Base-by-base conservation (phyloP, 192 early-diverging fungal species). In the Coemansia nantahalensis region DNA sequence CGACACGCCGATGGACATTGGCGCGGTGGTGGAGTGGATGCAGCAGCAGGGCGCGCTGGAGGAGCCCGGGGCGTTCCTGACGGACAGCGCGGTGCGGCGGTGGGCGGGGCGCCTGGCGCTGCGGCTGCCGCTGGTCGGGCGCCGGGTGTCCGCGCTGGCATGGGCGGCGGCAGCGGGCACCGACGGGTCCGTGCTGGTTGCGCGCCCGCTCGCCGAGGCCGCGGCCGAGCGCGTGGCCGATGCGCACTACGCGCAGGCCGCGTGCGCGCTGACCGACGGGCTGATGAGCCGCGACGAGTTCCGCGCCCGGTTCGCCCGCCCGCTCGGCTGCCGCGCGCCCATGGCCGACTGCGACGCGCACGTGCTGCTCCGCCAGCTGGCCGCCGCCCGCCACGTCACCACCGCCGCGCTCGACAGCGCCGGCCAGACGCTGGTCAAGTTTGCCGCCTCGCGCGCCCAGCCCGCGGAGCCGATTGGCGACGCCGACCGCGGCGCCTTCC, bases 1-100 rank as follows among this genome's bases (percentile, higher is more conserved):
- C 2, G 69, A 73, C 50, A 73, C 62, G 16, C 69, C 69, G 19
- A 56, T 49, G 45, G 69, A 57, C 1, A 49, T 73, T 21, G 62
- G 57, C 32, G 19, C 22, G 8, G 38, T 60, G 8, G 39, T 65
- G 11, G 54, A 45, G 2, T 54, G 50, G 23, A 48, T 73, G 62
- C 17, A 23, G 22, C 30, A 24, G 12, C 37, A 19, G 24, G 57
- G 49, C 5, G 15, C 32, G 17, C 31, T 73, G 14, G 35, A 28
- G 12, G 24, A 42, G 8, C 26, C 45, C 0, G 36, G 34, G 8
- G 58, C 53, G 21, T 65, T 36, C 21, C 51, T 73, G 35, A 50
- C 52, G 8, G 39, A 35, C 18, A 31, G 24, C 15, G n/a, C n/a
- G 14, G 30, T 42, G 30, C 53, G 62, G 5, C 35, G 68, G 28